These are phyloP conservation scores for Aspergillus ellipticus DNA, from an alignment of 495 filamentous ascomycete species.

Conservation along the genomic window DNA sequence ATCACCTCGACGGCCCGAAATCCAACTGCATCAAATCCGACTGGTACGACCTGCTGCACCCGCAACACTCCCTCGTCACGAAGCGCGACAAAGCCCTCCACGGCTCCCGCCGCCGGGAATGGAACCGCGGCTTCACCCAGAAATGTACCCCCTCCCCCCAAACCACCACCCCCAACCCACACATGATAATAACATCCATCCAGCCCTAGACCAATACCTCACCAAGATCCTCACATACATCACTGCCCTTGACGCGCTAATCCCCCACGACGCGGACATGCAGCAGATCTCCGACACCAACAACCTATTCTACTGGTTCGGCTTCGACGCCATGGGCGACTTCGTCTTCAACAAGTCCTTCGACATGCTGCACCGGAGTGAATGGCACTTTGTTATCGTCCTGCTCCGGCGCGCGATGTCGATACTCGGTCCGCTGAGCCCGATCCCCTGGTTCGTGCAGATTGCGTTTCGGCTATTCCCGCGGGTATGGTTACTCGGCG, in stretches of 20 bases:
- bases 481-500: conserved; percentile 8
- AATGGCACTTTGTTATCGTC: conserved; percentile 17
- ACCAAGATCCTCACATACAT: conserved; percentile 24
- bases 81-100: conserved; percentile 28
- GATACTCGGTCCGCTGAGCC: conserved; percentile 23
- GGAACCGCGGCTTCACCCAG: conserved; percentile 33
- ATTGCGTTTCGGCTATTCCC: conserved; percentile 24
- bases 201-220: conserved; percentile 23
- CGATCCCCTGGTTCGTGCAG: conserved; percentile 33
- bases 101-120: conserved; percentile 27
- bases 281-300: background rate
- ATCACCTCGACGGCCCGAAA: conserved; percentile 27
- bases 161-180: background rate
- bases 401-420: conserved; percentile 14
- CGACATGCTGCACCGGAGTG: conserved; percentile 30
- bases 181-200: background rate
- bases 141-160: conserved; percentile 19
- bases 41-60: conserved; percentile 45
- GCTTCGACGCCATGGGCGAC: conserved; percentile 28
- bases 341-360: conserved; percentile 38
- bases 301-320: conserved; percentile 20
- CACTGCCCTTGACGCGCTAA: conserved; percentile 11
- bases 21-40: conserved; percentile 32
- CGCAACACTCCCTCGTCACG: conserved; percentile 35
- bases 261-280: background rate